Conservation (phyloP, 2,329 filamentous ascomycete genomes). For the Nothophoma quercina region DNA sequence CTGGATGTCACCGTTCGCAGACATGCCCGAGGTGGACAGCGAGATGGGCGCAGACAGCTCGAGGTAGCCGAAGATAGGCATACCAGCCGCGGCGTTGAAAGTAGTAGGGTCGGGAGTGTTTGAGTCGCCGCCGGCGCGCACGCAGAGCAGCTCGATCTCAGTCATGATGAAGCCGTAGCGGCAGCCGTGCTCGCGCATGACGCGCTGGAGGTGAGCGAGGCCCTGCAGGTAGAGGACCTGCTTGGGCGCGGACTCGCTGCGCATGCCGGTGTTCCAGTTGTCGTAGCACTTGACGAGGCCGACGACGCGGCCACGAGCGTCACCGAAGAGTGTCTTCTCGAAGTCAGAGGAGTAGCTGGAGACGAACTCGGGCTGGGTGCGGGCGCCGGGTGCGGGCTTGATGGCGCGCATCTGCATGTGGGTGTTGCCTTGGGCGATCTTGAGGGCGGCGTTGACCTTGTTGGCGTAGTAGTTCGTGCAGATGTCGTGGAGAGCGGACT, state of each 20-base stretch:
- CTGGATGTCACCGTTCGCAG: slow-evolving; percentile 53
- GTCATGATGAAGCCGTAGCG: slow-evolving; percentile 97
- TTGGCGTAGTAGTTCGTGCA: slow-evolving; percentile 81
- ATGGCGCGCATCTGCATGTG: slow-evolving; percentile 60
- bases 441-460: slow-evolving; percentile 85
- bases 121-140: slow-evolving; percentile 72
- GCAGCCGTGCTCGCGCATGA: slow-evolving; percentile 92
- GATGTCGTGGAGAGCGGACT: slow-evolving; percentile 76
- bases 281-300: slow-evolving; percentile 92
- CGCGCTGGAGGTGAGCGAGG: slow-evolving; percentile 83
- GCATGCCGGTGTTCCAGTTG: slow-evolving; percentile 95
- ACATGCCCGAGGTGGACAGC: slow-evolving; percentile 54
- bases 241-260: slow-evolving; percentile 81
- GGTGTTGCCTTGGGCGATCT: slow-evolving; percentile 74
- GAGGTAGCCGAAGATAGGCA: slow-evolving; percentile 86
- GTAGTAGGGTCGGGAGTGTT: slow-evolving; percentile 44
- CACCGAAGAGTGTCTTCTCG: slow-evolving; percentile 58
- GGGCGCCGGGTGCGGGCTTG: slow-evolving; percentile 50
- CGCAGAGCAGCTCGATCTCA: slow-evolving; percentile 91
- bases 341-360: slow-evolving; percentile 66
- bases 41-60: slow-evolving; percentile 71
- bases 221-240: slow-evolving; percentile 88
- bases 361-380: slow-evolving; percentile 70
- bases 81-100: slow-evolving; percentile 56
- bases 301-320: slow-evolving; percentile 68